Conservation (phyloP, 768 basidiomycete species). For the Albatrellus ellisii region DNA sequence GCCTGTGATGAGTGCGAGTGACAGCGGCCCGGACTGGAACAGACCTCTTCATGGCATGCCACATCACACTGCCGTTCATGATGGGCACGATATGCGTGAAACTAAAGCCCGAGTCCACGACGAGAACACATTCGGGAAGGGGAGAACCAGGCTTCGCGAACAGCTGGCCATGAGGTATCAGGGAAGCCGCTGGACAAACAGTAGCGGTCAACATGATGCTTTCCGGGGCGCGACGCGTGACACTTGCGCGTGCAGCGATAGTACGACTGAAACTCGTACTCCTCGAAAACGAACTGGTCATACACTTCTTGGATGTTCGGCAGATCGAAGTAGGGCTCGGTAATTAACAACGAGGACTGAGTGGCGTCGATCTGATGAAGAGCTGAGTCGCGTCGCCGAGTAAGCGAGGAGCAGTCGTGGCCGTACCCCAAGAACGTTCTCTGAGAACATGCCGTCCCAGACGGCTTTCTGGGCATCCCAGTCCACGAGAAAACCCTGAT, state of each 20-base stretch:
- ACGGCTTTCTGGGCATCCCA: conserved; percentile 94
- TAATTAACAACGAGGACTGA: conserved; percentile 66
- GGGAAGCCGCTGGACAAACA: conserved; percentile 49
- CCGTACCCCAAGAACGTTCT: conserved; percentile 51
- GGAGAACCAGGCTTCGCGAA: conserved; percentile 37
- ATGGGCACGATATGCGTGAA: conserved; percentile 89
- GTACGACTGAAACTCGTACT: conserved; percentile 86
- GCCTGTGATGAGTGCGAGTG: conserved; percentile 8
- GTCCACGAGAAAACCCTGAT: conserved; percentile 81
- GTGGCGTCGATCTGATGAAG: conserved; percentile 52
- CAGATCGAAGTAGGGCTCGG: conserved; percentile 91
- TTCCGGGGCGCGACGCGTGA: conserved; percentile 8
- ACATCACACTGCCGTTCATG: conserved; percentile 58
- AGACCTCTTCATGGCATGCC: conserved; percentile 75
- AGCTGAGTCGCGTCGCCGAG: conserved; percentile 8
- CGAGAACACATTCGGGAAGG: conserved; percentile 64
- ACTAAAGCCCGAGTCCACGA: conserved; percentile 89
- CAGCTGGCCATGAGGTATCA: conserved; percentile 64
- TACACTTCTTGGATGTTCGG: conserved; percentile 87
- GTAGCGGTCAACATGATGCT: conserved; percentile 12
- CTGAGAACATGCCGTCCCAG: conserved; percentile 85
- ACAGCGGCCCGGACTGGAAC: neutral
- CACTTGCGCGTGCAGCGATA: conserved; percentile 69
- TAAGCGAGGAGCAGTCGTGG: conserved; percentile 2
- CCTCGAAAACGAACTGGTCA: conserved; percentile 93